Evolutionary conservation across 2,329 filamentous ascomycete genomes (phyloP), one percentile per base, ranked within the genome.

Genomic region (Hypoxylon sp.): DNA sequence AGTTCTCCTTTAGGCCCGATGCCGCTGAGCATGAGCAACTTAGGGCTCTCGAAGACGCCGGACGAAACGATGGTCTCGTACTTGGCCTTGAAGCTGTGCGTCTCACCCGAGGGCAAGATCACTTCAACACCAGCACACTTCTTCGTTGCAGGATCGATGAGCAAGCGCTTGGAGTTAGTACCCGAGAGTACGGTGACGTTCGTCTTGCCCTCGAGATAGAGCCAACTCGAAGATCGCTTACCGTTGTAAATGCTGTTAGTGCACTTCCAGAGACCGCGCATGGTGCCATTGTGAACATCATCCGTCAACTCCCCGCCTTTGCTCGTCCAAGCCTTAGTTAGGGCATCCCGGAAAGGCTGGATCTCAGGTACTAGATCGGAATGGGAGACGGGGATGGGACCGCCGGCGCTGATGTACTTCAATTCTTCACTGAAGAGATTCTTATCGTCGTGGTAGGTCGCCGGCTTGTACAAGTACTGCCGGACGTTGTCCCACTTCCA

Each of bases 21-120:
- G n/a, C 90, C 90, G 56, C 83, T 87, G 1, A 91, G 83, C 79
- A 89, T 87, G 11, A 92, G 85, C 2, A 92, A 78, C 76, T 91
- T 89, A 5, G 89, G 88, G 1, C 85, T 85, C 78, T 91, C 89
- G 77, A 87, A 91, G 0, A 87, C 84, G 17, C 89, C 89, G 14
- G 79, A 75, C 0, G 81, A 81, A 2, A 86, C 75, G 9, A 81
- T 84, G 7, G 85, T 84, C 73, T 86, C 84, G 79, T 83, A 70
- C 23, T 76, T 82, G 38, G 87, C 85, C 5, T 77, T 78, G 67
- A 89, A 80, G 32, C 73, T 82, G 30, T 83, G 77, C 55, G 83
- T 81, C 13, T 82, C 67, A 23, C 81, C 81, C 11, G 76, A 71
- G 2, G 78, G 72, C 7, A 76, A 79, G 50, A 86, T 80, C 10